Conservation (phyloP, 345 rosid genomes). For the Hibiscus trionum region DNA sequence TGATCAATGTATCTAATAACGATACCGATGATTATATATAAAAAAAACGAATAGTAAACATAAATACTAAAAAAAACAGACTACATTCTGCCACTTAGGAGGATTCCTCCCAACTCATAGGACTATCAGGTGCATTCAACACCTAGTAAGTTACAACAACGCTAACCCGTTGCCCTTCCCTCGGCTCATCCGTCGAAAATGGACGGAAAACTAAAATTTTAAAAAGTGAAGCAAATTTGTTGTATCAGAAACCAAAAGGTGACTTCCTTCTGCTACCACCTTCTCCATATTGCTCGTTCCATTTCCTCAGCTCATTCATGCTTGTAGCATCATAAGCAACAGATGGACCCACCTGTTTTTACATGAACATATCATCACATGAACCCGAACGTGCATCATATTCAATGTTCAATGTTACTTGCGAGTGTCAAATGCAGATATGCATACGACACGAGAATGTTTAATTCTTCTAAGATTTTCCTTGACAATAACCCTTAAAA, state of each 20-base stretch:
- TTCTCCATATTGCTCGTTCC: conserved; percentile 98
- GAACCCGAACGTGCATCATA: not conserved
- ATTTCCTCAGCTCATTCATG: conserved; percentile 94
- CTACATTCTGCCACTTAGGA: not conserved
- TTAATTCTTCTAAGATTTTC: not conserved
- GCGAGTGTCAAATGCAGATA: not conserved
- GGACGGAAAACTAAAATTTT: not conserved
- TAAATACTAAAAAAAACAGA: not conserved
- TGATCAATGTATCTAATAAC: no score
- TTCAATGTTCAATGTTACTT: not conserved
- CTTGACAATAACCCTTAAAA: not conserved
- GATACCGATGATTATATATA: no score
- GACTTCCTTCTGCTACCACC: conserved; percentile 84
- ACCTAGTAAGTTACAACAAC: not conserved
- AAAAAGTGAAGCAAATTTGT: not conserved
- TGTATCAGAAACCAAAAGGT: conserved; percentile 69
- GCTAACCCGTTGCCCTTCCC: not conserved
- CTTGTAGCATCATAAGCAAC: conserved; percentile 80
- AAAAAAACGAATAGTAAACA: no score
- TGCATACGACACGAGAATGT: not conserved
- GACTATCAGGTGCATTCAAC: not conserved
- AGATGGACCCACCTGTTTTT: conserved; percentile 76
- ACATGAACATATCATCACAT: not conserved
- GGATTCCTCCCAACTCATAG: not conserved
- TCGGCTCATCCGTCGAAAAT: not conserved